Evolutionary conservation across 148 eudicot species (phyloP).

Genomic region (Silene uniflora): DNA sequence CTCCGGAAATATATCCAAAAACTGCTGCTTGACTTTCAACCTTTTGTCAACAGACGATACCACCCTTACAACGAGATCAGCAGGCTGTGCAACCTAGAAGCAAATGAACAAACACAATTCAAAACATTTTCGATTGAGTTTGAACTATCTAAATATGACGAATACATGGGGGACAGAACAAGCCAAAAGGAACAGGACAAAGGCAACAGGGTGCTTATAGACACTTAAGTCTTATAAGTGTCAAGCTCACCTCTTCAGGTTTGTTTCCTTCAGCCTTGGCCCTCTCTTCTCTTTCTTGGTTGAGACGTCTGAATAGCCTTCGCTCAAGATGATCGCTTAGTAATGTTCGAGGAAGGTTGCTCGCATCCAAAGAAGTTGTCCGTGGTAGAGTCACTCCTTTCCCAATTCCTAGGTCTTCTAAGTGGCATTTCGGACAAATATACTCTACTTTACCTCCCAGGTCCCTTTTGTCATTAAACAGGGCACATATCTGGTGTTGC

Average conservation of each 20-base stretch:
- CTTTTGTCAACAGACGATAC: conserved; percentile 67
- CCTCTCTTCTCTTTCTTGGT: conserved; percentile 67
- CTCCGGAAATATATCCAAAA: conserved; percentile 59
- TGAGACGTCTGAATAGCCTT: conserved; percentile 55
- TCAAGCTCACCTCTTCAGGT: conserved; percentile 50
- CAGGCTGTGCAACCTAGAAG: conserved; percentile 60
- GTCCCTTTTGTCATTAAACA: conserved; percentile 66
- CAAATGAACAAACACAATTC: neutral
- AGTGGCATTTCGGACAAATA: conserved; percentile 68
- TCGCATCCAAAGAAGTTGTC: conserved; percentile 55
- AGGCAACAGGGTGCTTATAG: neutral
- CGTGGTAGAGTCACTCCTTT: conserved; percentile 39
- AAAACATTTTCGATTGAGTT: neutral
- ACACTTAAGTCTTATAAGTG: conserved; percentile 10
- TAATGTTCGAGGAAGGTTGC: conserved; percentile 55
- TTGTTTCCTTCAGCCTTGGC: conserved; percentile 45
- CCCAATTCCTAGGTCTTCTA: conserved; percentile 47
- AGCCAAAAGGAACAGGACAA: neutral
- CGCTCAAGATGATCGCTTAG: conserved; percentile 83
- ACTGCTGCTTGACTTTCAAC: conserved; percentile 77
- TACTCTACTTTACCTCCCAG: conserved; percentile 56
- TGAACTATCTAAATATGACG: neutral
- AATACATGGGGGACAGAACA: neutral
- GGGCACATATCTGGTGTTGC: conserved; percentile 93
- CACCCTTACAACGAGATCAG: conserved; percentile 69